A percentile compares a stretch with the other conserved stretches of the same genome.
Conservation (phyloP, 202 grass and related monocot species). For the Zoysia matrella region DNA sequence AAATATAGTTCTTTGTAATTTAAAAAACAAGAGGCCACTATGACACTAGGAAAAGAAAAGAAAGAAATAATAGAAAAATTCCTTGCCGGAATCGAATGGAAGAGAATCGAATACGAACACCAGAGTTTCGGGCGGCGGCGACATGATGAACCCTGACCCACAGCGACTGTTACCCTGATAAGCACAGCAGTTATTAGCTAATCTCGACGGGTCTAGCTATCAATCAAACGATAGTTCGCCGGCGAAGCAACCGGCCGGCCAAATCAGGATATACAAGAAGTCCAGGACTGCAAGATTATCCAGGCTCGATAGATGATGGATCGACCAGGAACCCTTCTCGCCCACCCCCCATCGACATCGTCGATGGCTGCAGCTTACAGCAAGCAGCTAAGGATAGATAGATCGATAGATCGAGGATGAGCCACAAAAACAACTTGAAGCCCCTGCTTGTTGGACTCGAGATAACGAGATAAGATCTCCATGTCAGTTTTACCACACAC, state of each 20-base stretch:
- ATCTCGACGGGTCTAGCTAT: slow-evolving; percentile 12
- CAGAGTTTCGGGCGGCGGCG: background rate
- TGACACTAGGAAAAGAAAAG: background rate
- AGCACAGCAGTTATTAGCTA: slow-evolving; percentile 51
- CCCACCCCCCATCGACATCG: background rate
- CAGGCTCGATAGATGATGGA: background rate
- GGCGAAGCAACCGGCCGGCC: background rate
- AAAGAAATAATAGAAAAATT: background rate
- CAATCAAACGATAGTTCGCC: slow-evolving; percentile 25
- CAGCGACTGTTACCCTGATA: slow-evolving; percentile 46
- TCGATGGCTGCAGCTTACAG: slow-evolving; percentile 9
- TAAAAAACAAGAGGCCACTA: background rate
- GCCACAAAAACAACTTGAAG: slow-evolving; percentile 45
- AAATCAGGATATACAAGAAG: slow-evolving; percentile 23
- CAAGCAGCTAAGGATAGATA: background rate
- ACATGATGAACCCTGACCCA: slow-evolving; percentile 44
- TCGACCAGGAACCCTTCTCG: too few species aligned
- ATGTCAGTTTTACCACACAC: slow-evolving; percentile 38
- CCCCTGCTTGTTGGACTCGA: slow-evolving; percentile 3
- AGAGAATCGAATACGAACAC: slow-evolving; percentile 27
- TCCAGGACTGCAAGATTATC: background rate
- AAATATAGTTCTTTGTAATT: too few species aligned
- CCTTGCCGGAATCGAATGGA: background rate
- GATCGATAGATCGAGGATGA: background rate
- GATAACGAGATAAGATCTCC: slow-evolving; percentile 43